A percentile compares a stretch with the other conserved stretches of the same genome.
Conservation (phyloP, 345 rosid genomes). For the Leavenworthia alabamica region DNA sequence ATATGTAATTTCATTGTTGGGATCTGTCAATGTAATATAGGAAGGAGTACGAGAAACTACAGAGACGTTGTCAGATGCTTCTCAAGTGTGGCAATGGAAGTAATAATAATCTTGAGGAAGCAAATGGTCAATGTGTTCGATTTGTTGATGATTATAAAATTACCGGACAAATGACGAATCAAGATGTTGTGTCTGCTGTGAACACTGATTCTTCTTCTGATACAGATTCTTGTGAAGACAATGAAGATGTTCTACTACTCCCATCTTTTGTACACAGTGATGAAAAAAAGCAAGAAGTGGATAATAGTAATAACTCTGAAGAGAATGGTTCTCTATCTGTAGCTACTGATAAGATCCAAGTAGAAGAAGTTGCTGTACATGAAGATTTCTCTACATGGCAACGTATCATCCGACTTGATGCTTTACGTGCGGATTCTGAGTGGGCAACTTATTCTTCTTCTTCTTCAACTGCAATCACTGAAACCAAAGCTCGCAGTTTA, state of each 20-base stretch:
- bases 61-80: constrained; percentile 57
- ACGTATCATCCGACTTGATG: constrained; percentile 93
- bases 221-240: constrained; percentile 72
- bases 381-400: constrained; percentile 89
- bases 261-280: constrained; percentile 46
- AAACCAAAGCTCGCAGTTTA: constrained; percentile 48
- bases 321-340: constrained; percentile 27
- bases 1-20: background rate
- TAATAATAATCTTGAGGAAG: constrained; percentile 55
- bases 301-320: constrained; percentile 21
- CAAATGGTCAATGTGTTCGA: constrained; percentile 39
- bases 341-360: constrained; percentile 31
- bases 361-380: constrained; percentile 27
- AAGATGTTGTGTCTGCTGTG: constrained; percentile 46
- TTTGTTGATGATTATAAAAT: constrained; percentile 39
- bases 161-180: constrained; percentile 38
- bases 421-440: constrained; percentile 88
- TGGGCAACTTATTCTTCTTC: constrained; percentile 61
- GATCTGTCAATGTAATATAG: constrained; percentile 45
- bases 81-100: constrained; percentile 37
- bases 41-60: constrained; percentile 82
- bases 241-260: constrained; percentile 51
- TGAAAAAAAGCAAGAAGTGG: constrained; percentile 38
- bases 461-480: constrained; percentile 58
- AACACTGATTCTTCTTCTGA: constrained; percentile 86